Base-by-base conservation (phyloP, 2,329 filamentous ascomycete genomes). In the Tothia fuscella region DNA sequence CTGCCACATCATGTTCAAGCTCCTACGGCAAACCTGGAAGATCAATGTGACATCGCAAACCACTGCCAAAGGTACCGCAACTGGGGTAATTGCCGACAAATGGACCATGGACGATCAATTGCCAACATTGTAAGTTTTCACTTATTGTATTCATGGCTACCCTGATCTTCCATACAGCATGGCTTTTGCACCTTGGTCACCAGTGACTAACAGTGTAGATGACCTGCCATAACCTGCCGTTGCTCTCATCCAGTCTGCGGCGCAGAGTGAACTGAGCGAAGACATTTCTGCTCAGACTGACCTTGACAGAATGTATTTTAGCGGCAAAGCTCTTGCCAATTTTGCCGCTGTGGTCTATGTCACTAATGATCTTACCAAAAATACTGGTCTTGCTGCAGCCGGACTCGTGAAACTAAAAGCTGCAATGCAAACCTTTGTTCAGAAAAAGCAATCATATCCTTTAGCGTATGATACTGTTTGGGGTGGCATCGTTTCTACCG, bases 261-360 rank as follows among this genome's bases (percentile, higher is more conserved):
- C 85, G 1, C 66, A 70, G n/a, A 71, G 68, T 16, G 91, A 98
- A 57, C 65, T 93, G 1, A 71, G 74, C 1, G 80, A 91, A 59
- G 72, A 87, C 55, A 84, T 95, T 60, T 60, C 67, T n/a, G 64
- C 66, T 0, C 80, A 91, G 53, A 76, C 77, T 4, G 75, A 91
- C 48, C 66, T 84, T 26, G 74, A 89, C 56, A 93, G 86, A 28
- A 88, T 94, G 77, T 96, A 96, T 61, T 95, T 81, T 59, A 83
- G 82, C 50, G 91, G 91, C 51, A 96, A 68, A 48, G 55, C 56
- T 0, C 49, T 62, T 2, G 51, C 55, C 2, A 58, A 53, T 42
- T 47, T 67, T 38, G 66, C 67, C 0, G 59, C 59, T 2, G 60
- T 68, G 5, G 40, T 61, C n/a, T 67, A 62, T 53, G 54, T 63